Conservation (phyloP, 225 moss, liverwort and hornwort species). For the Pseudoscleropodium purum region DNA sequence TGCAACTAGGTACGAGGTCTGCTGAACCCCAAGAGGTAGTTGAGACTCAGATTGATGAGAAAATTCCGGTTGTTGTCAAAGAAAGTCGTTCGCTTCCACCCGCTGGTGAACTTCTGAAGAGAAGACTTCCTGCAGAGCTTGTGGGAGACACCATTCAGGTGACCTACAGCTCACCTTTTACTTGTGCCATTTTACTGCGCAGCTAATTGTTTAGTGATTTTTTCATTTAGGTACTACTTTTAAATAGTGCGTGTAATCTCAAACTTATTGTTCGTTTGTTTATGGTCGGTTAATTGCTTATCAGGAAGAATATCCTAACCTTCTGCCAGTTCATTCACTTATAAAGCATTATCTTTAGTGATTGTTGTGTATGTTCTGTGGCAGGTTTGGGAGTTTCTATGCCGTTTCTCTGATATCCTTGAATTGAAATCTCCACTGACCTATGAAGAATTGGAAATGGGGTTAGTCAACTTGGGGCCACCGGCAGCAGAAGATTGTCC, state of each 20-base stretch:
- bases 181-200: background rate
- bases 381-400: conserved; percentile 97
- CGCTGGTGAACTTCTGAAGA: conserved; percentile 50
- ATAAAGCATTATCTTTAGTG: background rate
- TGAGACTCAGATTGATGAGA: conserved; percentile 14
- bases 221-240: background rate
- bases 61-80: conserved; percentile 5
- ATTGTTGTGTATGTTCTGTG: conserved; percentile 12
- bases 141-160: conserved; percentile 92
- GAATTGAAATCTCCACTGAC: conserved; percentile 47
- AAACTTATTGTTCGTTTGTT: background rate
- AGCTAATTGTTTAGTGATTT: background rate
- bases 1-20: background rate
- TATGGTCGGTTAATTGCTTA: background rate
- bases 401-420: conserved; percentile 74
- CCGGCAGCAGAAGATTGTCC: conserved; percentile 7
- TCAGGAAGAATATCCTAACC: background rate
- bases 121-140: conserved; percentile 58
- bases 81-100: conserved; percentile 61
- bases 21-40: conserved; percentile 16
- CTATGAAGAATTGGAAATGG: conserved; percentile 78
- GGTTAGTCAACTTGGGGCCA: conserved; percentile 52
- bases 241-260: background rate
- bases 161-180: background rate
- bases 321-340: background rate